Percentiles rank a stretch among this genome's conserved stretches.
Conservation (phyloP, 2,329 filamentous ascomycete species). For the Coniochaeta pulveracea region DNA sequence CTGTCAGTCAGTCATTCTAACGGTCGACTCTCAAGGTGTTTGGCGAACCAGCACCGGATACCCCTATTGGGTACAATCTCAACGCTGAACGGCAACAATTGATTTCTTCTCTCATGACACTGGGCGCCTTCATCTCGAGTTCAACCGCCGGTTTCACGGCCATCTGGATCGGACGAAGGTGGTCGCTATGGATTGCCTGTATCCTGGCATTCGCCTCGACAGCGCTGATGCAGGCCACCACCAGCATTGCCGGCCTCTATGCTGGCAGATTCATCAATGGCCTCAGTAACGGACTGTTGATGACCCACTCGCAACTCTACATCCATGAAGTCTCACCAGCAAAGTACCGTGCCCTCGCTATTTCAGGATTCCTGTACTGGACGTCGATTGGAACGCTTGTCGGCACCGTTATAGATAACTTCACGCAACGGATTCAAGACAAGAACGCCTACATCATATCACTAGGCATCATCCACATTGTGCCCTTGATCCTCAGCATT, state of each 20-base stretch:
- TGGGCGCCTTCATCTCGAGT: slow-evolving; percentile 33
- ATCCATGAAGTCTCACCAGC: slow-evolving; percentile 21
- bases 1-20: no score
- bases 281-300: slow-evolving; percentile 43
- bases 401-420: slow-evolving; percentile 39
- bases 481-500: slow-evolving; percentile 23
- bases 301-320: slow-evolving; percentile 35
- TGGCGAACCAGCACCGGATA: slow-evolving; percentile 21
- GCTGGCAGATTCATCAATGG: slow-evolving; percentile 42
- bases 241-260: slow-evolving; percentile 40
- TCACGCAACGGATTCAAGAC: slow-evolving; percentile 22
- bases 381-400: slow-evolving; percentile 24
- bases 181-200: slow-evolving; percentile 33
- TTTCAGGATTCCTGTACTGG: slow-evolving; percentile 22
- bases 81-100: slow-evolving; percentile 30
- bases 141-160: slow-evolving; percentile 27
- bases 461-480: slow-evolving; percentile 26
- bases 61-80: slow-evolving; percentile 31
- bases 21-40: slow-evolving; percentile 26
- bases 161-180: slow-evolving; percentile 18
- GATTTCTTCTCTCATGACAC: slow-evolving; percentile 35
- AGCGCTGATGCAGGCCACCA: slow-evolving; percentile 46
- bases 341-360: slow-evolving; percentile 20
- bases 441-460: slow-evolving; percentile 27
- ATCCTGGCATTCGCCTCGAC: slow-evolving; percentile 38